Evolutionary conservation across 1,139 yeast species (phyloP).

Genomic region (Diutina catenulata): DNA sequence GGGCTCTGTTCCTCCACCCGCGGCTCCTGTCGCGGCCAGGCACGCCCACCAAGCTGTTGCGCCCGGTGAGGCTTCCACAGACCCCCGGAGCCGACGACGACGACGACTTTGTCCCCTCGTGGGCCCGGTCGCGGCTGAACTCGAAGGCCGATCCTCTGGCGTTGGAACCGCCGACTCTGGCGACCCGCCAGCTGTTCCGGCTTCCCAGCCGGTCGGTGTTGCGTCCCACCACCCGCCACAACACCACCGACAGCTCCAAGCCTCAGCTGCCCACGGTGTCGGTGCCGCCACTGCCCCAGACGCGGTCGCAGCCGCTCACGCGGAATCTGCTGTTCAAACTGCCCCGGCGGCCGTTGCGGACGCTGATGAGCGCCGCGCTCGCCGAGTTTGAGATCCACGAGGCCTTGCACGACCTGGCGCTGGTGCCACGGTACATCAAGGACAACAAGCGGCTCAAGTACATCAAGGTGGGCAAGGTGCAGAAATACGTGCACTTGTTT

Average conservation of each 20-base stretch:
- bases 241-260: not conserved
- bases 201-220: too few relatives aligned
- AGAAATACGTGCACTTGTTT: conserved; percentile 33
- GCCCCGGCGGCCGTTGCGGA: conserved; percentile 3
- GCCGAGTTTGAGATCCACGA: too few relatives aligned
- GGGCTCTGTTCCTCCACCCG: too few relatives aligned
- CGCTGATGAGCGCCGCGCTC: not conserved
- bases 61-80: too few relatives aligned
- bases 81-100: too few relatives aligned
- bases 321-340: conserved; percentile 3
- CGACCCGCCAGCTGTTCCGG: not conserved
- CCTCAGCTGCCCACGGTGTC: not conserved
- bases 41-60: too few relatives aligned
- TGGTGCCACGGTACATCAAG: conserved; percentile 29
- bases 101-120: too few relatives aligned
- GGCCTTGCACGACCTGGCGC: conserved; percentile 17
- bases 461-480: conserved; percentile 38
- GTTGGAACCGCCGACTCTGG: too few relatives aligned
- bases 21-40: too few relatives aligned
- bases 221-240: not conserved
- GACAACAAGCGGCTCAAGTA: conserved; percentile 34
- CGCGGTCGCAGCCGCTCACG: conserved; percentile 1
- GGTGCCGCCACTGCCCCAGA: not conserved
- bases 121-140: too few relatives aligned
- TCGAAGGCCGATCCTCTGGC: too few relatives aligned